These are phyloP conservation scores for Strobilomyces dryophilus DNA, from an alignment of 768 basidiomycete genomes.

Conservation along the genomic window DNA sequence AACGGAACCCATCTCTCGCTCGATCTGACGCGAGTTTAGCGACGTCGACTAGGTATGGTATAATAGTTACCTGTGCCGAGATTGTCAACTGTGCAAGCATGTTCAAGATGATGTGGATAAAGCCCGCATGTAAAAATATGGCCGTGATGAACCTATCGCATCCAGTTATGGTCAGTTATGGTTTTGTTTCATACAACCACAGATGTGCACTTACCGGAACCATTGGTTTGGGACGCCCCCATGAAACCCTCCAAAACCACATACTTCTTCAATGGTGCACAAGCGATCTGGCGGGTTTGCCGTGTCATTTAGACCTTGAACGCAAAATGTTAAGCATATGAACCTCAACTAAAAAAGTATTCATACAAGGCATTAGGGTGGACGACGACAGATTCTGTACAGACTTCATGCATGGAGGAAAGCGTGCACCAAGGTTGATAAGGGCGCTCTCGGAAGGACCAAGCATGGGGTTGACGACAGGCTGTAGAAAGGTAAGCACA, in stretches of 20 bases:
- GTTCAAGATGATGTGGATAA: constrained; percentile 88
- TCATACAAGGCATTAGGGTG: constrained; percentile 56
- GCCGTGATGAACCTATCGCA: constrained; percentile 71
- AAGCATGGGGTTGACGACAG: constrained; percentile 83
- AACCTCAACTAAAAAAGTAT: constrained; percentile 3
- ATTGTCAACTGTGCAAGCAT: constrained; percentile 81
- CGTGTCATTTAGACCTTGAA: constrained; percentile 74
- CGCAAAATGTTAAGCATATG: constrained; percentile 2
- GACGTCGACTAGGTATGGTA: not conserved
- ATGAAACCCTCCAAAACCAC: constrained; percentile 79
- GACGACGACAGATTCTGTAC: constrained; percentile 54
- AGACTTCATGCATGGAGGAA: constrained; percentile 87
- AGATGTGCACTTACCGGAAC: constrained; percentile 39
- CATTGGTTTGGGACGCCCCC: constrained; percentile 48
- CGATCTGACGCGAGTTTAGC: constrained; percentile 50
- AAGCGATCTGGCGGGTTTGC: constrained; percentile 66
- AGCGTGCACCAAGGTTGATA: constrained; percentile 86
- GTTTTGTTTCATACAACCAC: constrained; percentile 45
- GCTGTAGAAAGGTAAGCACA: constrained; percentile 39
- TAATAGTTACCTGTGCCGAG: constrained; percentile 61
- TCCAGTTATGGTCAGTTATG: constrained; percentile 3
- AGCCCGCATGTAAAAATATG: constrained; percentile 92
- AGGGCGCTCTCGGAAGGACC: constrained; percentile 84
- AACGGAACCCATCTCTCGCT: constrained; percentile 85
- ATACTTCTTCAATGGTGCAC: constrained; percentile 79